Base-by-base conservation (phyloP, 257 asterid genomes). In the Agastache rugosa region DNA sequence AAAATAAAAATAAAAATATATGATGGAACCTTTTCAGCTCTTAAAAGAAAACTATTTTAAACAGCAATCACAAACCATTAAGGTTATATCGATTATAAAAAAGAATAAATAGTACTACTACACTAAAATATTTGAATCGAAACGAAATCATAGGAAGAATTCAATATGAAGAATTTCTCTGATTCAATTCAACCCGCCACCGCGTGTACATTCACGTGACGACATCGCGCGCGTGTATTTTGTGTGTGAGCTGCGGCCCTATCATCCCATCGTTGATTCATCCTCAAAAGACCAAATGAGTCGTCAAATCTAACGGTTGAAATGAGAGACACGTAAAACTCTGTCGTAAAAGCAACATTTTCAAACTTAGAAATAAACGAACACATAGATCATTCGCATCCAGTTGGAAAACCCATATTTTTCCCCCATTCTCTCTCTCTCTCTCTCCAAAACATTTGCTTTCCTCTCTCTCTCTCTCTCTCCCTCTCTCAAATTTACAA, bases 221-320 rank as follows among this genome's bases (percentile, higher is more conserved):
- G 50, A 0, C 7, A 11, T 11, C 2, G 81, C 82, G 93, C 89
- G 93, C 89, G 91, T 84, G 85, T 27, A n/a, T 65, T 0, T 3
- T 14, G 75, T 11, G 67, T n/a, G 62, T 27, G 48, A 11, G 47
- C 51, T 45, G 34, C 55, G 34, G 22, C 72, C 41, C 23, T 37
- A 2, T 2, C 54, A 55, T 78, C 51, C 12, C 6, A 67, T 77
- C 84, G 67, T 73, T 44, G 53, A 77, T 81, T 78, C 44, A 17
- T 54, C 73, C 72, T 75, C 66, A 75, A 79, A 79, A 75, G 73
- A 27, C 58, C 76, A 48, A 69, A 73, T 2, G 72, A 42, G 67
- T 74, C 63, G 51, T 34, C 58, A 2, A 25, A 82, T 83, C 85
- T 2, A 6, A 85, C 82, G 95, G 90, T 53, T 20, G 14, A 3